Conservation (phyloP, 306 rosid genomes). For the Dalbergia oliveri region DNA sequence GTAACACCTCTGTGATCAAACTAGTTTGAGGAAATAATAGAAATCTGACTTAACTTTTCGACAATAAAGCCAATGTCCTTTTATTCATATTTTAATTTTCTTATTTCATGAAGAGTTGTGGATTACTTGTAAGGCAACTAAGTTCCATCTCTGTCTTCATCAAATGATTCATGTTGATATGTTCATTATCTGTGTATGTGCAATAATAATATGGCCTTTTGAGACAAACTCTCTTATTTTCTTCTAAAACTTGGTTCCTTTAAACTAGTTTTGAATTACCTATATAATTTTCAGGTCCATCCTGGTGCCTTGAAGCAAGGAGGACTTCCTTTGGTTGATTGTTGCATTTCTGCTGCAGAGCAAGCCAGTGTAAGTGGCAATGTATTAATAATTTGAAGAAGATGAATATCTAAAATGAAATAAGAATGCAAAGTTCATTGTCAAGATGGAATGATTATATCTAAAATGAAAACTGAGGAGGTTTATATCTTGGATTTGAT, state of each 20-base stretch:
- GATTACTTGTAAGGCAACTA: constrained; percentile 5
- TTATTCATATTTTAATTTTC: background rate
- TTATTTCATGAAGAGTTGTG: constrained; percentile 14
- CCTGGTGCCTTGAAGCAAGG: constrained; percentile 90
- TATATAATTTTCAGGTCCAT: constrained; percentile 77
- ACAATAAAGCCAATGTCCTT: background rate
- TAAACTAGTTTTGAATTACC: constrained; percentile 38
- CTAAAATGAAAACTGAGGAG: constrained; percentile 3
- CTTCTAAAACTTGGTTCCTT: constrained; percentile 18
- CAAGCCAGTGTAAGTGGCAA: constrained; percentile 81
- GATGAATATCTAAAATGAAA: constrained; percentile 17
- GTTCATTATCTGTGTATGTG: background rate
- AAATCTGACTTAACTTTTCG: constrained; percentile 1
- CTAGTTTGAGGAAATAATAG: constrained; percentile 23
- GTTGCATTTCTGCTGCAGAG: constrained; percentile 92
- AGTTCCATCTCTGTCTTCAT: background rate
- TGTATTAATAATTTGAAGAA: constrained; percentile 28
- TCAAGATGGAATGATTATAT: constrained; percentile 15
- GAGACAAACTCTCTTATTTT: constrained; percentile 17
- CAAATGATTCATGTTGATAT: constrained; percentile 14
- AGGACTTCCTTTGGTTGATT: constrained; percentile 86
- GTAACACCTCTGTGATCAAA: constrained; percentile 4
- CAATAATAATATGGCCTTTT: background rate
- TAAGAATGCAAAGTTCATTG: constrained; percentile 15
- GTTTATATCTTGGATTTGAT: constrained; percentile 14